Evolutionary conservation across 345 rosid genomes (phyloP).

Genomic region (Syzygium aromaticum): DNA sequence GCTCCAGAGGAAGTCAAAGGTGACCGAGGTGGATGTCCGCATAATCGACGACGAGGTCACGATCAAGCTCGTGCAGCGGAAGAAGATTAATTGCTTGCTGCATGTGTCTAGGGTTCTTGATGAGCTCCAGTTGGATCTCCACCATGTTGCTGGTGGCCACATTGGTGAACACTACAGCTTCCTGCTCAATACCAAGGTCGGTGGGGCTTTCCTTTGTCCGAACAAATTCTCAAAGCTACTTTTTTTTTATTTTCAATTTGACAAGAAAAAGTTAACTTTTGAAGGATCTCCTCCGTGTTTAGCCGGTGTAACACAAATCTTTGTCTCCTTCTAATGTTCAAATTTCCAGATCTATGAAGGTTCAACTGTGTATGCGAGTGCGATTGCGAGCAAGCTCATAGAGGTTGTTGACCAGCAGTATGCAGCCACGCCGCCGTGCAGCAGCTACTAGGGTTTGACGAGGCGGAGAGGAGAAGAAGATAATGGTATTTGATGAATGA

Average conservation of each 20-base stretch:
- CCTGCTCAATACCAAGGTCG: conserved; percentile 77
- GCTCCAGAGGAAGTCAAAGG: conserved; percentile 86
- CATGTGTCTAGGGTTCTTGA: conserved; percentile 66
- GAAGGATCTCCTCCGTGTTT: not conserved
- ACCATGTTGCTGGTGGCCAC: conserved; percentile 86
- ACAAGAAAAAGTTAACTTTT: not conserved
- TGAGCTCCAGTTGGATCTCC: conserved; percentile 72
- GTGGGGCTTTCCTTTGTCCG: not conserved
- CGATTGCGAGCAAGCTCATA: conserved; percentile 70
- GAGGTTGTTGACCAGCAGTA: conserved; percentile 60
- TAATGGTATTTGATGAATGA: not conserved
- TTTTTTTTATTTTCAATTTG: not conserved
- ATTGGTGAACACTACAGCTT: conserved; percentile 76
- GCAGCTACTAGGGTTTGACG: not conserved
- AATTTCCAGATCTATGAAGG: conserved; percentile 29
- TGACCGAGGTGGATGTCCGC: conserved; percentile 78
- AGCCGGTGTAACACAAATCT: not conserved
- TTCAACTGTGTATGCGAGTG: conserved; percentile 43
- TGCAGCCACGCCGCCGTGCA: conserved; percentile 26
- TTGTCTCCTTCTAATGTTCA: not conserved
- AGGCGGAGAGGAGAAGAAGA: not conserved
- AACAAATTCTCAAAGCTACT: not conserved
- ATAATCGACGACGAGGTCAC: conserved; percentile 80
- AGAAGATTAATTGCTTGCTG: conserved; percentile 75
- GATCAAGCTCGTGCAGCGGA: conserved; percentile 70